Conservation (phyloP, 1,284 basidiomycete species). For the Microbotryum saponariae region DNA sequence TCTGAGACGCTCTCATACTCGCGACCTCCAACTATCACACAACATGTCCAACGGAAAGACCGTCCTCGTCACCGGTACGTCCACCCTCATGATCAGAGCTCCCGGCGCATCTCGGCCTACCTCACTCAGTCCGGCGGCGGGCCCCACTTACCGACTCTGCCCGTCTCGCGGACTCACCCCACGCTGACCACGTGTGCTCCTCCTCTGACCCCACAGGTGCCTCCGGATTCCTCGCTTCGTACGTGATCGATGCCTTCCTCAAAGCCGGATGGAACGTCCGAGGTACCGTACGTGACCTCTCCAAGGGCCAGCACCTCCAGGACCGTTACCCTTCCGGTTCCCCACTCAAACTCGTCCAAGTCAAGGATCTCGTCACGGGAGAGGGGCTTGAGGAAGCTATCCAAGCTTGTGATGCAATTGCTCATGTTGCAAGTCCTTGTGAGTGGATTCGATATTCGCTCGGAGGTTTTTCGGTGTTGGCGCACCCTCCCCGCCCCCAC, state of each 20-base stretch:
- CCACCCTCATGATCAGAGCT: too few species aligned
- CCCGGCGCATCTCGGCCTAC: neutral
- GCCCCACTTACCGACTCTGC: too few species aligned
- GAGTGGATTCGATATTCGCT: conserved; percentile 29
- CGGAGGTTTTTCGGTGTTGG: neutral
- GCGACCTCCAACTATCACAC: too few species aligned
- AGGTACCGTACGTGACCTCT: conserved; percentile 26
- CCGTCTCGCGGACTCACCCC: too few species aligned
- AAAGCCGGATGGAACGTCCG: conserved; percentile 26
- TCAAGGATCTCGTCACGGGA: conserved; percentile 39
- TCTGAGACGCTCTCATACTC: too few species aligned
- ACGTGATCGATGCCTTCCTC: conserved; percentile 27
- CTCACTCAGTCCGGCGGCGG: too few species aligned
- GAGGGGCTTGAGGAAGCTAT: conserved; percentile 38
- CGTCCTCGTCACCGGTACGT: conserved; percentile 21
- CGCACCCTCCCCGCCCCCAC: too few species aligned
- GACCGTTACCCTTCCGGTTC: conserved; percentile 16
- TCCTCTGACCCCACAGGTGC: conserved; percentile 8
- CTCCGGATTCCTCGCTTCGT: conserved; percentile 25
- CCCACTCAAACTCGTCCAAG: conserved; percentile 29
- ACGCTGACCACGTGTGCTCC: neutral
- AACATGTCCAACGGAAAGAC: conserved; percentile 10
- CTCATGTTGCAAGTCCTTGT: conserved; percentile 34
- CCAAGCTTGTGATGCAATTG: conserved; percentile 31
- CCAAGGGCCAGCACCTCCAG: conserved; percentile 17